These are phyloP conservation scores for Gaeumannomyces tritici DNA, from an alignment of 2,329 filamentous ascomycete genomes.

Conservation along the genomic window DNA sequence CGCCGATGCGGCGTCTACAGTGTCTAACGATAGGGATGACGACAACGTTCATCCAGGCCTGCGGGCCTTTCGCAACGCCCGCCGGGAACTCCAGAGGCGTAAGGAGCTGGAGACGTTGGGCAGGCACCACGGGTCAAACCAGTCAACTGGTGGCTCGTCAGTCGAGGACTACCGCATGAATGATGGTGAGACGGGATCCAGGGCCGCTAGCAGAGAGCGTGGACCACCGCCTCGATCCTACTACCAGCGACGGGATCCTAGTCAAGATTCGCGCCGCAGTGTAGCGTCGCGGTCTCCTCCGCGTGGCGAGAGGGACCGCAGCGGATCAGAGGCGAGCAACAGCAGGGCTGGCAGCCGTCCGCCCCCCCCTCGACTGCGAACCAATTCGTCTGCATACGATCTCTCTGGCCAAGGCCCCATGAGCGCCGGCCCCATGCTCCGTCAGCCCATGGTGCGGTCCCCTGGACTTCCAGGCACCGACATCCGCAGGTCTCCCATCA, in stretches of 20 bases:
- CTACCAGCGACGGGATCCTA: constrained; percentile 33
- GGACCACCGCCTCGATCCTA: constrained; percentile 8
- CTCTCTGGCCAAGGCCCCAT: constrained; percentile 20
- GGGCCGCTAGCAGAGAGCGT: not conserved
- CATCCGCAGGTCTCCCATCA: constrained; percentile 35
- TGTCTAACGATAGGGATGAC: constrained; percentile 22
- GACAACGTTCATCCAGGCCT: constrained; percentile 39
- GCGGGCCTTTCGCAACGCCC: constrained; percentile 47
- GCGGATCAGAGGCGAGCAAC: constrained; percentile 46
- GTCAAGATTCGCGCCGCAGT: constrained; percentile 28
- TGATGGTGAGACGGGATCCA: constrained; percentile 1
- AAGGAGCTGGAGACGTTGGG: constrained; percentile 42
- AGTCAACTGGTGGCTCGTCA: constrained; percentile 6
- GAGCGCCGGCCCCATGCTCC: constrained; percentile 5
- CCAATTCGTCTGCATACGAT: constrained; percentile 25
- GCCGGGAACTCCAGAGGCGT: constrained; percentile 44
- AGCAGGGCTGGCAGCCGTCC: constrained; percentile 28
- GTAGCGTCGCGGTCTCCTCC: constrained; percentile 17
- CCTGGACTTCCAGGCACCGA: constrained; percentile 39
- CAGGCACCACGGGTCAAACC: constrained; percentile 14
- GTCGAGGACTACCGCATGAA: not conserved
- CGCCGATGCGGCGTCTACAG: constrained; percentile 8
- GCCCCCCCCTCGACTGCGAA: constrained; percentile 27
- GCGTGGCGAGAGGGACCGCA: constrained; percentile 38
- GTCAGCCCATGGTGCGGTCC: constrained; percentile 25